A percentile compares a stretch with the other conserved stretches of the same genome.
Evolutionary conservation across 2,329 filamentous ascomycete species (phyloP).

Genomic region (Tolypocladium sp.): DNA sequence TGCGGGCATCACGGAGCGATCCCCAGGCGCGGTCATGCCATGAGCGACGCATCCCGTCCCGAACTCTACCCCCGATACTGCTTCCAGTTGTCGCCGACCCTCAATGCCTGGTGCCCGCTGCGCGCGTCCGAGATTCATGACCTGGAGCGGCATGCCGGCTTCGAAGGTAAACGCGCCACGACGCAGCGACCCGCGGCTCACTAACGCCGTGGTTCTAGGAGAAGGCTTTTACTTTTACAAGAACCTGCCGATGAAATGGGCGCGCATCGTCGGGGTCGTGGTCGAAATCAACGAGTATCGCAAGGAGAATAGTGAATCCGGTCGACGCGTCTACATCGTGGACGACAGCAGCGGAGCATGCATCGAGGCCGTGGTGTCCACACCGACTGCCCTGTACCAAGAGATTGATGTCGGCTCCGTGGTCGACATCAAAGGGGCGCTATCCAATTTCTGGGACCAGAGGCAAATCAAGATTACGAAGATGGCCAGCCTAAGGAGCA

Average conservation of each 20-base stretch:
- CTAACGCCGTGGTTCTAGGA: constrained; percentile 14
- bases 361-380: constrained; percentile 33
- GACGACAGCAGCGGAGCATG: constrained; percentile 56
- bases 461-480: constrained; percentile 45
- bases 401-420: constrained; percentile 42
- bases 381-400: constrained; percentile 9
- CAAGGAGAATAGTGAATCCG: constrained; percentile 5
- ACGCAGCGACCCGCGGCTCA: neutral
- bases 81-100: constrained; percentile 53
- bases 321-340: constrained; percentile 43
- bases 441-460: constrained; percentile 36
- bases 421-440: constrained; percentile 46
- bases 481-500: constrained; percentile 37
- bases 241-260: constrained; percentile 71
- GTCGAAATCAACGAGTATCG: constrained; percentile 48
- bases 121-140: constrained; percentile 38
- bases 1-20: constrained; percentile 1
- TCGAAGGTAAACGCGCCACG: constrained; percentile 34
- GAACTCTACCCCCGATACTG: constrained; percentile 52
- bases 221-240: constrained; percentile 55
- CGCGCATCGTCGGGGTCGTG: constrained; percentile 61
- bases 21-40: constrained; percentile 31
- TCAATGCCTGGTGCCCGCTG: constrained; percentile 50
- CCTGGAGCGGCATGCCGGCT: constrained; percentile 38
- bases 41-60: constrained; percentile 31